A percentile compares a stretch with the other conserved stretches of the same genome.
These are phyloP conservation scores for Tetraselmis striata DNA, from an alignment of 139 green algal genomes.

Conservation along the genomic window DNA sequence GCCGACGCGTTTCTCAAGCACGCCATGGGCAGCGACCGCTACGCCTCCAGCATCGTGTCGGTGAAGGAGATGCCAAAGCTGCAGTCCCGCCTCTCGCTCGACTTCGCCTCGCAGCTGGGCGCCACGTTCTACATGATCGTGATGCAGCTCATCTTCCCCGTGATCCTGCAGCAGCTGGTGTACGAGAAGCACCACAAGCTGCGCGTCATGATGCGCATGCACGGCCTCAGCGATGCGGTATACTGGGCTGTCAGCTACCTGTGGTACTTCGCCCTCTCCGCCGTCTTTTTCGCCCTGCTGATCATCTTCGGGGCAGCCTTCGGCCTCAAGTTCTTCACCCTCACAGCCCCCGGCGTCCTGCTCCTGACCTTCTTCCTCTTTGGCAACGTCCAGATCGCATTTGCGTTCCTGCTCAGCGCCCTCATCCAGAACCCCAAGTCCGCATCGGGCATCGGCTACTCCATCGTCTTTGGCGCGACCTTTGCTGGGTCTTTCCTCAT, in stretches of 20 bases:
- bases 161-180: constrained; percentile 26
- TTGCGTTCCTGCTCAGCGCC: constrained; percentile 69
- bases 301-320: constrained; percentile 44
- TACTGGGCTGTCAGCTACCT: constrained; percentile 51
- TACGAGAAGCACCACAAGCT: constrained; percentile 64
- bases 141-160: neutral
- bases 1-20: too few species aligned
- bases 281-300: constrained; percentile 63
- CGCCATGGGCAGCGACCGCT: neutral
- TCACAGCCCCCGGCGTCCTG: constrained; percentile 44
- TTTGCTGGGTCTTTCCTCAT: constrained; percentile 32
- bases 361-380: constrained; percentile 83
- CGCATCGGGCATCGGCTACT: constrained; percentile 55
- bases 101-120: neutral
- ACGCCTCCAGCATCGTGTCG: neutral
- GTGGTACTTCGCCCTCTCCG: constrained; percentile 52
- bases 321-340: constrained; percentile 71
- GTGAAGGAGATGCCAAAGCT: neutral
- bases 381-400: constrained; percentile 75
- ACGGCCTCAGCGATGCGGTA: constrained; percentile 37
- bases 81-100: neutral
- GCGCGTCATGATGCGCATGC: constrained; percentile 76
- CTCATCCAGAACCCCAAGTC: constrained; percentile 62
- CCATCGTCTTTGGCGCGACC: constrained; percentile 72
- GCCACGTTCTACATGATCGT: neutral